Conservation (phyloP, 768 basidiomycete genomes). For the Phaffia australis region DNA sequence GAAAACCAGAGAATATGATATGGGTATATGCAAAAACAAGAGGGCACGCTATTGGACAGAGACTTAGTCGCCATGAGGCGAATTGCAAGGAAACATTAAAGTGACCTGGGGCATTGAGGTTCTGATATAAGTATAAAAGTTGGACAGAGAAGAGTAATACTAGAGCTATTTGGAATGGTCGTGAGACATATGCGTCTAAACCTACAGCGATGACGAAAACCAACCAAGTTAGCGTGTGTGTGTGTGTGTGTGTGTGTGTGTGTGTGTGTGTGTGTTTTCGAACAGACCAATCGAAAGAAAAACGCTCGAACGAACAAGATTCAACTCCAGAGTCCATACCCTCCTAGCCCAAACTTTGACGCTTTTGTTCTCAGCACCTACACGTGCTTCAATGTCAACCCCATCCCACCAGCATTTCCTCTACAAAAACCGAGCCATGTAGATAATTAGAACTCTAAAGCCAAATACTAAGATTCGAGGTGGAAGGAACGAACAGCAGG, state of each 20-base stretch:
- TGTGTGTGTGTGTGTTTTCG: too few relatives aligned
- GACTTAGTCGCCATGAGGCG: too few relatives aligned
- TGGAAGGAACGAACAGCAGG: slow-evolving; percentile 66
- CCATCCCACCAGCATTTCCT: slow-evolving; percentile 99
- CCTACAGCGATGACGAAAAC: not conserved
- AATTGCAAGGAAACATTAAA: too few relatives aligned
- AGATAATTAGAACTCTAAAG: not conserved
- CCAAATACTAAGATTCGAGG: not conserved
- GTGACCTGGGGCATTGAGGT: too few relatives aligned
- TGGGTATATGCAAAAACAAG: too few relatives aligned
- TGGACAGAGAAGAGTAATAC: not conserved
- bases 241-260: too few relatives aligned
- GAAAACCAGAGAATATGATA: too few relatives aligned
- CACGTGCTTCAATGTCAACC: slow-evolving; percentile 71
- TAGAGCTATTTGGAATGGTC: not conserved
- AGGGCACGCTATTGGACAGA: too few relatives aligned
- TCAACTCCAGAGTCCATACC: slow-evolving; percentile 96
- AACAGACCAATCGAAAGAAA: not conserved
- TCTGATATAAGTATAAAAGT: too few relatives aligned
- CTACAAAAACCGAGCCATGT: slow-evolving; percentile 41
- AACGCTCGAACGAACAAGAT: slow-evolving; percentile 51
- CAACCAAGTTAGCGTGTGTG: not conserved
- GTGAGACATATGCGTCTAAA: not conserved
- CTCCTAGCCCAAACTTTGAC: slow-evolving; percentile 93
- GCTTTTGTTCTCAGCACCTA: slow-evolving; percentile 37